Evolutionary conservation across 495 filamentous ascomycete species (phyloP).

Genomic region (Pyrenula massariospora): DNA sequence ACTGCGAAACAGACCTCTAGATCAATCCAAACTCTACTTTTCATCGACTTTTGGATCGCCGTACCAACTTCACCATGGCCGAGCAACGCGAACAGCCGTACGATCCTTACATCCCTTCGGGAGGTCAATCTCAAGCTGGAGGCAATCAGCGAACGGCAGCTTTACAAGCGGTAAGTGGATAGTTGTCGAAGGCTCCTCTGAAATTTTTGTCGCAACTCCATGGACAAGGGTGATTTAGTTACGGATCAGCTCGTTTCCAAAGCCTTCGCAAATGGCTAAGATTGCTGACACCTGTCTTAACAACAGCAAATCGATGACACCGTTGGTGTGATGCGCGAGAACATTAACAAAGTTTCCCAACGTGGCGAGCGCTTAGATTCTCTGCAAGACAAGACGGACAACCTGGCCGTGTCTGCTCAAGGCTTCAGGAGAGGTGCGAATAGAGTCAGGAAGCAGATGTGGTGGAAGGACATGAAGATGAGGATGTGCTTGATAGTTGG

Average conservation of each 20-base stretch:
- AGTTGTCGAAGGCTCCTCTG: neutral
- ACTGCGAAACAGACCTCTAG: too few species aligned
- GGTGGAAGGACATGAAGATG: constrained; percentile 99
- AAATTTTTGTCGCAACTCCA: constrained; percentile 4
- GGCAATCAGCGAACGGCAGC: constrained; percentile 56
- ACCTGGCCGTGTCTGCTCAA: constrained; percentile 78
- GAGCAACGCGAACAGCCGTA: constrained; percentile 62
- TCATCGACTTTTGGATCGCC: neutral
- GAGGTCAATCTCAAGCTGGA: constrained; percentile 34
- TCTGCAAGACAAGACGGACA: constrained; percentile 92
- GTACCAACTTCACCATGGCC: constrained; percentile 43
- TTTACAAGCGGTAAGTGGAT: constrained; percentile 66
- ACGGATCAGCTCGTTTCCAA: neutral
- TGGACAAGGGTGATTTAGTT: constrained; percentile 1
- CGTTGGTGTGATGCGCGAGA: constrained; percentile 84
- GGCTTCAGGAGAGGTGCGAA: constrained; percentile 94
- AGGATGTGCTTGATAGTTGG: constrained; percentile 85
- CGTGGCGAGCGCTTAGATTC: constrained; percentile 84
- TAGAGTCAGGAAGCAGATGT: constrained; percentile 89
- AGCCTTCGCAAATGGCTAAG: neutral
- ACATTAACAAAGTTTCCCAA: constrained; percentile 84
- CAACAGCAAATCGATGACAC: constrained; percentile 91
- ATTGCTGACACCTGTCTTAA: constrained; percentile 14
- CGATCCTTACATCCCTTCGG: constrained; percentile 81
- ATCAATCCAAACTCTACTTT: too few species aligned